Base-by-base conservation (phyloP, 1,139 yeast species). In the Debaryomyces robertsiae region DNA sequence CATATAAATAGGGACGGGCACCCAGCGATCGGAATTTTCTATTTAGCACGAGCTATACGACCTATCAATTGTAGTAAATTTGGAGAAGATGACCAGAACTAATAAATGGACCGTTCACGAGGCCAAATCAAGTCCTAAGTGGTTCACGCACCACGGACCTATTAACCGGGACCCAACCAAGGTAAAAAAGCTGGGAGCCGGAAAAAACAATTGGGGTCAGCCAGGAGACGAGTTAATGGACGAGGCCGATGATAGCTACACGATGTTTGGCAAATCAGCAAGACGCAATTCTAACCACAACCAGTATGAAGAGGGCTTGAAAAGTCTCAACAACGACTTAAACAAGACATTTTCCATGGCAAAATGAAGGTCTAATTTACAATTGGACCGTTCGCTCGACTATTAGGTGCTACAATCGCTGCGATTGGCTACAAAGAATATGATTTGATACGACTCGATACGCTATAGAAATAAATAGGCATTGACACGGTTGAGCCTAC, bases 121-220 rank as follows among this genome's bases (percentile, higher is more conserved):
- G 61, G 63, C 75, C 43, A 69, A 74, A 47, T 70, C 79, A 27
- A 79, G 75, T 48, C 80, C 90, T 41, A 81, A 78, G 58, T 87
- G 79, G 79, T 88, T 88, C 63, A 84, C 90, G 46, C 89, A 84
- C 59, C 74, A 77, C 53, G 95, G 94, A 27, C 75, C 75, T 53
- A 60, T 64, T 46, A 82, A 83, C 54, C 73, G 79, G 43, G 81
- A 82, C 46, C 95, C 95, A 43, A 82, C 81, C 58, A 79, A 81
- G 58, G 75, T 85, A 43, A 89, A 89, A 78, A 89, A 88, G 65
- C 75, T 76, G 45, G 97, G 97, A 42, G 88, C 86, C 36, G 97
- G 97, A 40, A 81, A 81, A 55, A 80, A 79, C 46, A 83, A 83
- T 54, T 83, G 90, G 90, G 91, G 91, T 25, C 64, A 69, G 46